Percentiles rank a stretch among this genome's conserved stretches.
Evolutionary conservation across 116 monocot genomes (phyloP).

Genomic region (Iris pallida): DNA sequence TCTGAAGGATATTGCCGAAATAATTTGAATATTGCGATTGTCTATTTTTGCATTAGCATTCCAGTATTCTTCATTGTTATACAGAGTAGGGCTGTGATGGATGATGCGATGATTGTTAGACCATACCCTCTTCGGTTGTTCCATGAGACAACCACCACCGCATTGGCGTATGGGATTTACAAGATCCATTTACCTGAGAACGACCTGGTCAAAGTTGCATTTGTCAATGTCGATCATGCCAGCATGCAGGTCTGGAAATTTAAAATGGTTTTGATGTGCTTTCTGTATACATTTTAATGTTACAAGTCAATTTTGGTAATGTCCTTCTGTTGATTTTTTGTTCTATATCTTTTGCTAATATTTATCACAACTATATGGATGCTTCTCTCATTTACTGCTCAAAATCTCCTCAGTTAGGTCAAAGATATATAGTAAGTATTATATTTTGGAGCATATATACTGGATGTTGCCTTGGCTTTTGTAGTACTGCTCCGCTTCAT

Average conservation of each 20-base stretch:
- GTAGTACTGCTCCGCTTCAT: too few relatives aligned
- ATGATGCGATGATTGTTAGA: slow-evolving; percentile 68
- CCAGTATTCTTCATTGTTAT: slow-evolving; percentile 79
- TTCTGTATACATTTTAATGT: too few relatives aligned
- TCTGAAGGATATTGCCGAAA: slow-evolving; percentile 76
- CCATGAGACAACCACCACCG: slow-evolving; percentile 80
- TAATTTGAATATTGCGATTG: slow-evolving; percentile 56
- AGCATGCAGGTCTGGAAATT: slow-evolving; percentile 88
- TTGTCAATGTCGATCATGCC: slow-evolving; percentile 80
- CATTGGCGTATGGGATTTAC: slow-evolving; percentile 78
- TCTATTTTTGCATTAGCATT: slow-evolving; percentile 83
- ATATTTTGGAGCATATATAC: too few relatives aligned
- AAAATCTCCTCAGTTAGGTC: too few relatives aligned
- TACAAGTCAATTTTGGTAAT: too few relatives aligned
- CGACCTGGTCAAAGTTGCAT: slow-evolving; percentile 64
- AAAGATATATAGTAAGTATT: too few relatives aligned
- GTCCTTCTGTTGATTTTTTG: too few relatives aligned
- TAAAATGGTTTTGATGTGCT: too few relatives aligned
- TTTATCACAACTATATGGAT: too few relatives aligned
- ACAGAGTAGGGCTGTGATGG: slow-evolving; percentile 65
- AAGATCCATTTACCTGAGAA: slow-evolving; percentile 79
- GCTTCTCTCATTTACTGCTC: too few relatives aligned
- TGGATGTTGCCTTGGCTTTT: too few relatives aligned
- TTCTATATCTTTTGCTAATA: too few relatives aligned
- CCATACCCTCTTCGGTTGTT: slow-evolving; percentile 62